Percentiles rank a stretch among this genome's conserved stretches.
Evolutionary conservation across 371 early-diverging fungal genomes (phyloP).

Genomic region (Massospora cicadina): DNA sequence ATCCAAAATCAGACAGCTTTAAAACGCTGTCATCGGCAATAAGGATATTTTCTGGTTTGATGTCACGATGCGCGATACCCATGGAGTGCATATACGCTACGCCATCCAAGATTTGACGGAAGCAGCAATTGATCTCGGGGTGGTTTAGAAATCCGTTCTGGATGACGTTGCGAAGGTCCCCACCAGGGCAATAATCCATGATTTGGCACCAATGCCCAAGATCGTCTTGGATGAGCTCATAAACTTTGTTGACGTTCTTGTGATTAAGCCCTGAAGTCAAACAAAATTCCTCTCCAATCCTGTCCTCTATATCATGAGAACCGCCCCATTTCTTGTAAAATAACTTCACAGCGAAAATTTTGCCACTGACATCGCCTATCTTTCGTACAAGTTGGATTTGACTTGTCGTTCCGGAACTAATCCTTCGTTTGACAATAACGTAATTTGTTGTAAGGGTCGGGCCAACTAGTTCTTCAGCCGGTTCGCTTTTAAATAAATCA

Average conservation of each 20-base stretch:
- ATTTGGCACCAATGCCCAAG: constrained; percentile 41
- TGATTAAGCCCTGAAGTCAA: constrained; percentile 47
- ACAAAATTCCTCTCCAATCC: constrained; percentile 32
- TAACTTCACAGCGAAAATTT: not conserved
- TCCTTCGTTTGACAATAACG: not conserved
- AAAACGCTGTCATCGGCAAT: constrained; percentile 57
- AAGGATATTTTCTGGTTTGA: constrained; percentile 70
- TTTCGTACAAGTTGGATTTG: not conserved
- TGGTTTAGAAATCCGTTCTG: constrained; percentile 21
- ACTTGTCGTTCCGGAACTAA: not conserved
- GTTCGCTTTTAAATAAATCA: not conserved
- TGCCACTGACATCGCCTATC: not conserved
- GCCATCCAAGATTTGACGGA: constrained; percentile 34
- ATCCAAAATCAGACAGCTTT: constrained; percentile 81
- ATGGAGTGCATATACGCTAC: constrained; percentile 28
- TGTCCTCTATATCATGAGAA: not conserved
- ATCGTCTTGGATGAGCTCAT: constrained; percentile 48
- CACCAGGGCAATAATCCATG: constrained; percentile 50
- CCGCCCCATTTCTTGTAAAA: not conserved
- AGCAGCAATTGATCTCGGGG: constrained; percentile 25
- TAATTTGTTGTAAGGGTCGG: not conserved
- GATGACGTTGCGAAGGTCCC: constrained; percentile 35
- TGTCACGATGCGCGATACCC: constrained; percentile 46
- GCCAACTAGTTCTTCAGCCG: not conserved
- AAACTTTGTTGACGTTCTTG: constrained; percentile 42